phyloP scores from a whole-genome alignment of 352 stramenopile genomes.

The Phytophthora litchii region DNA sequence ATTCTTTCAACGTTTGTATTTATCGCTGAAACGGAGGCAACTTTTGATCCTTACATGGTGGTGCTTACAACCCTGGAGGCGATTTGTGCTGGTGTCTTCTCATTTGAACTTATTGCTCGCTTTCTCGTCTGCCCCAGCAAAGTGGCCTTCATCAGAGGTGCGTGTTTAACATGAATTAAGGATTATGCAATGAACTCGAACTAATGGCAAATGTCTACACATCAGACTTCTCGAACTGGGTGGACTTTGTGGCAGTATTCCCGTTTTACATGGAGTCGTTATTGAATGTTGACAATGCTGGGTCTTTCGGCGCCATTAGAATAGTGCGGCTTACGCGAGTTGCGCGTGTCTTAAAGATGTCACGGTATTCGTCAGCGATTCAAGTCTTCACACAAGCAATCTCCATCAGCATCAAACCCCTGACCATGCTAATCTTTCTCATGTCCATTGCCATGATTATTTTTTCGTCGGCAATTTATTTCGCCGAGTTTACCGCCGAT shows the following conservation, averaged over 20 bases:
- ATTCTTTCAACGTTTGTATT: conserved; percentile 70
- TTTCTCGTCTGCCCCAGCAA: conserved; percentile 57
- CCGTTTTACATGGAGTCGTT: conserved; percentile 85
- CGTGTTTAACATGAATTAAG: not conserved
- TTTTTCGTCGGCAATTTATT: conserved; percentile 87
- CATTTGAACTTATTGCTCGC: conserved; percentile 64
- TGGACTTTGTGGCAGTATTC: conserved; percentile 85
- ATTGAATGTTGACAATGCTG: conserved; percentile 66
- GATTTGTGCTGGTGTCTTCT: conserved; percentile 61
- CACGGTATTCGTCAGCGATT: conserved; percentile 86
- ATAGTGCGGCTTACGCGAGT: conserved; percentile 87
- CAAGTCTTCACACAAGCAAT: conserved; percentile 84
- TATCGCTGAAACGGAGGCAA: conserved; percentile 65
- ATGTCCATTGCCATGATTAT: conserved; percentile 87
- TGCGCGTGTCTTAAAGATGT: conserved; percentile 88
- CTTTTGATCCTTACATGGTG: conserved; percentile 39
- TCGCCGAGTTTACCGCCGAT: conserved; percentile 73
- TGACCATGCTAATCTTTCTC: conserved; percentile 90
- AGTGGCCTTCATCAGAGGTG: conserved; percentile 56
- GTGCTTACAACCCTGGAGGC: conserved; percentile 51
- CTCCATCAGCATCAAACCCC: conserved; percentile 70
- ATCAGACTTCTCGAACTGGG: conserved; percentile 75
- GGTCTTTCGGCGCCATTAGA: conserved; percentile 73
- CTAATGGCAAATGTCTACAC: conserved; percentile 2
- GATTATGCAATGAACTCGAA: not conserved